A percentile compares a stretch with the other conserved stretches of the same genome.
phyloP scores from a whole-genome alignment of 345 rosid species.

The Arabis alpina region DNA sequence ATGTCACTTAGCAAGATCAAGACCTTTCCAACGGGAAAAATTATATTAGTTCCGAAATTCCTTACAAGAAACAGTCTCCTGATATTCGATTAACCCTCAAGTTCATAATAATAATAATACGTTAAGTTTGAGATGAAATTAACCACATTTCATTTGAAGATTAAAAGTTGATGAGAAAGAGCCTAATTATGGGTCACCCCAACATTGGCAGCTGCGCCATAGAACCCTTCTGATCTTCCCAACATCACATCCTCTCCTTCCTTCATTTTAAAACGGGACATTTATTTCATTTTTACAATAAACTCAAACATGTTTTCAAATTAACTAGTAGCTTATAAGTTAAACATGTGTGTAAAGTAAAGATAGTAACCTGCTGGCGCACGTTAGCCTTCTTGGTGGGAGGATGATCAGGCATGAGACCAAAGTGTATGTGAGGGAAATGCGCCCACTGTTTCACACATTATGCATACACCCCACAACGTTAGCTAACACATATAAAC shows the following conservation, averaged over 20 bases:
- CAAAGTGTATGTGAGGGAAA: conserved; percentile 94
- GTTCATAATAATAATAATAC: neutral
- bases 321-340: no score
- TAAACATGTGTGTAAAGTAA: conserved; percentile 12
- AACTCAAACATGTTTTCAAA: no score
- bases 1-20: no score
- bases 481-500: neutral
- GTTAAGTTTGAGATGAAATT: conserved; percentile 20
- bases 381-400: conserved; percentile 74
- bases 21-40: neutral
- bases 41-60: neutral
- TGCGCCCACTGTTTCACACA: conserved; percentile 83
- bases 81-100: neutral
- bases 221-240: conserved; percentile 70
- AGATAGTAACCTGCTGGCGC: conserved; percentile 62
- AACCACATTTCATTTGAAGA: conserved; percentile 21
- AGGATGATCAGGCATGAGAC: conserved; percentile 94
- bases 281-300: no score
- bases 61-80: conserved; percentile 18
- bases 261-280: conserved; percentile 45
- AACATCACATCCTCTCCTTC: conserved; percentile 68
- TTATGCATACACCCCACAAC: neutral
- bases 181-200: conserved; percentile 64
- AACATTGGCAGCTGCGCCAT: conserved; percentile 64
- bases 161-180: neutral